Conservation (phyloP, 2,329 filamentous ascomycete species). For the Venturia oleaginea region DNA sequence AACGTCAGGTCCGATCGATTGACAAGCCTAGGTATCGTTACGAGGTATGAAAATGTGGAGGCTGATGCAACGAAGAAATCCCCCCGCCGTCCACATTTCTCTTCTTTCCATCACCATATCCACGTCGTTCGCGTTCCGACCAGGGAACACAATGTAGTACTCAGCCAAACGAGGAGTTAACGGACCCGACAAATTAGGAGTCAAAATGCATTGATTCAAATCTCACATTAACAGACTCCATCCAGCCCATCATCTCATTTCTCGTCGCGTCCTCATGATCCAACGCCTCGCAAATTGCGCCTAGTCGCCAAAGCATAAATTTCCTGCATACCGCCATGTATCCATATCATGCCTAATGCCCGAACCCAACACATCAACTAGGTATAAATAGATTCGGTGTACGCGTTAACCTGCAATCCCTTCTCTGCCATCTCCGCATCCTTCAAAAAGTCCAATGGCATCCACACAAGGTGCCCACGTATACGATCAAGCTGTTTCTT, state of each 20-base stretch:
- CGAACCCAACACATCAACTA: conserved; percentile 24
- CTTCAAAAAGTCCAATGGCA: conserved; percentile 80
- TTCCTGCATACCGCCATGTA: background rate
- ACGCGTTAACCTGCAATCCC: conserved; percentile 75
- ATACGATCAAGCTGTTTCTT: conserved; percentile 68
- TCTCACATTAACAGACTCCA: background rate
- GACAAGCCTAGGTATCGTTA: too few species aligned
- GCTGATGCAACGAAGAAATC: too few species aligned
- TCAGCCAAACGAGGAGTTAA: too few species aligned
- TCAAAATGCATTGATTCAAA: background rate
- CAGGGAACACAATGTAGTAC: too few species aligned
- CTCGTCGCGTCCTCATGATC: background rate
- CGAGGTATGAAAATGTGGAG: too few species aligned
- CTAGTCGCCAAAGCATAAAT: background rate
- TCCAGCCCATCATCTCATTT: background rate
- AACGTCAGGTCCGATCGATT: too few species aligned
- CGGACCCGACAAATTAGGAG: background rate
- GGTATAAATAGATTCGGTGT: conserved; percentile 81
- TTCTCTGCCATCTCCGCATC: conserved; percentile 84
- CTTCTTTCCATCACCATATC: too few species aligned
- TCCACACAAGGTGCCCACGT: conserved; percentile 86
- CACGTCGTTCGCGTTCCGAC: too few species aligned
- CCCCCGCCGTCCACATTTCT: too few species aligned
- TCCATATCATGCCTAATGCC: background rate
- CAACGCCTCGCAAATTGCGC: background rate